Base-by-base conservation (phyloP, 257 asterid species). In the Ocimum tenuiflorum region DNA sequence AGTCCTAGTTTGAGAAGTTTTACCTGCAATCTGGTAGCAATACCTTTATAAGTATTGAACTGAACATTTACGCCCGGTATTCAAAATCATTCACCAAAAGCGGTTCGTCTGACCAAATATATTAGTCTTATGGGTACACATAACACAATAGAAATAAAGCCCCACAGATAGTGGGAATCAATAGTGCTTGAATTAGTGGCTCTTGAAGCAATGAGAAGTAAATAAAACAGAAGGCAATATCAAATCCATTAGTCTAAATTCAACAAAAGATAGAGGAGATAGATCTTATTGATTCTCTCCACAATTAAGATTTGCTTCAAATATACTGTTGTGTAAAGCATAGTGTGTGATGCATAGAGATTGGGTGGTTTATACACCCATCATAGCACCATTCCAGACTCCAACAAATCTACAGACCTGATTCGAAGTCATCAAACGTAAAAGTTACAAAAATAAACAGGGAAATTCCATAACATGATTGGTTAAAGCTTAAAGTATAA, bases 21-120 rank as follows among this genome's bases (percentile, higher is more conserved):
- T 77, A 12, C 61, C 73, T 8, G 63, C 55, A 70, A 57, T 70
- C 77, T 64, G 80, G 57, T n/a, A 69, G 60, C 63, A 77, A 50
- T 43, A 78, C 46, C 57, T 54, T 36, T 38, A 38, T 59, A 41
- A 59, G 48, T 20, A 11, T 33, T 33, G 63, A 33, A 38, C 36
- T 41, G 35, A 59, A 19, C 49, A 36, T 58, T 36, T 18, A 36
- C 43, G 11, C 35, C 18, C 49, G 18, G 17, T 36, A 58, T 33
- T 39, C 49, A 36, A 18, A 18, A 18, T 36, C 6, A 58, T 58
- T 36, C 49, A 50, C 53, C n/a, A 19, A 17, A 17, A 1, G 17
- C n/a, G 53, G 52, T 49, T 53, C 22, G 31, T 29, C 19, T 20
- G 39, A 57, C 42, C 65, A 68, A 69, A 23, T 59, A 38, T 29